These are phyloP conservation scores for Chlamydomonas reinhardtii DNA, from an alignment of 163 green algal species.

Conservation along the genomic window DNA sequence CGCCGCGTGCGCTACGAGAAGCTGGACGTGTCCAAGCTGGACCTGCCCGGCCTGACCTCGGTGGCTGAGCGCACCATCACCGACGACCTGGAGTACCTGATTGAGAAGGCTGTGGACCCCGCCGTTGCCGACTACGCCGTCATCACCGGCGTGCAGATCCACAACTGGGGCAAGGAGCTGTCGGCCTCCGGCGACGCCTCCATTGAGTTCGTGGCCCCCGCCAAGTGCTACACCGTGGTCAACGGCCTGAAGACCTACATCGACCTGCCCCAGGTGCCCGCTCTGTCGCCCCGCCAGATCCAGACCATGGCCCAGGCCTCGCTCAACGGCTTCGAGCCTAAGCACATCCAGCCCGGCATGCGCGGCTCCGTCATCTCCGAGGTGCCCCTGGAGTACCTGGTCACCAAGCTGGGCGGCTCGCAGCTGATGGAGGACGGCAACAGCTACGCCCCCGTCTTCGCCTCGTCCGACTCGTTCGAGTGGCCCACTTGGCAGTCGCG, in stretches of 20 bases:
- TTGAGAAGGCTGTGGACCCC: conserved; percentile 80
- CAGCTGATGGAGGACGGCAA: conserved; percentile 31
- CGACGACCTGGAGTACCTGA: conserved; percentile 84
- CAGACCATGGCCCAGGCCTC: conserved; percentile 50
- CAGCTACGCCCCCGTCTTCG: conserved; percentile 35
- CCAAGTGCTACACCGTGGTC: conserved; percentile 78
- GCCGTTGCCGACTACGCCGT: conserved; percentile 90
- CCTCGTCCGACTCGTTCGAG: conserved; percentile 28
- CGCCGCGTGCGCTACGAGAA: conserved; percentile 76
- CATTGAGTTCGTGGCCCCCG: conserved; percentile 83
- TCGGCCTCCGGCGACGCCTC: conserved; percentile 62
- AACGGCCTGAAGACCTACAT: conserved; percentile 69
- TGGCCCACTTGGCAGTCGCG: conserved; percentile 49
- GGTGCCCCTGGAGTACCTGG: conserved; percentile 51
- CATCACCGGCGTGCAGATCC: conserved; percentile 80
- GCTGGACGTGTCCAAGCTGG: conserved; percentile 59
- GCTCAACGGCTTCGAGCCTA: conserved; percentile 27
- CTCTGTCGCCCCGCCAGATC: conserved; percentile 53
- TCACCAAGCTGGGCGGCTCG: conserved; percentile 47
- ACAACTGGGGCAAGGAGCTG: conserved; percentile 74
- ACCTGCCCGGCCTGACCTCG: conserved; percentile 78
- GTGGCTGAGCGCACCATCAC: conserved; percentile 85
- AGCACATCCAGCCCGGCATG: conserved; percentile 36
- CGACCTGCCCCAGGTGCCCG: conserved; percentile 55
- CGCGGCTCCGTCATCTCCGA: conserved; percentile 39